Conservation (phyloP, 441 rosid genomes). For the Erodium trifolium region DNA sequence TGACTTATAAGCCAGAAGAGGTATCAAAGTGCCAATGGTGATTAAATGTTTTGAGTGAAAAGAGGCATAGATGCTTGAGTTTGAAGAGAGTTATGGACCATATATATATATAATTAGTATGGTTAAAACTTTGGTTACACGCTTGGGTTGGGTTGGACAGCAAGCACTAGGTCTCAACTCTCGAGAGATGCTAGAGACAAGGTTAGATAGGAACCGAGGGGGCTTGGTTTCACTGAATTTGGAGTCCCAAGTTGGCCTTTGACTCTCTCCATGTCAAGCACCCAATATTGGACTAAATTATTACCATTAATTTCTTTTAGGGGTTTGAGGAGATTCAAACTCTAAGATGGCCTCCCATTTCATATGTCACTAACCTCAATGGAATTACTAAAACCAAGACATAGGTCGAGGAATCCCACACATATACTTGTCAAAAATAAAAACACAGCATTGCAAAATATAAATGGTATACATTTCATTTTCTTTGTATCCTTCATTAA, state of each 20-base stretch:
- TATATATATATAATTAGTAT: constrained; percentile 9
- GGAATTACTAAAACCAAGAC: not conserved
- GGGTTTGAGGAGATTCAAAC: not conserved
- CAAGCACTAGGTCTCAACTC: constrained; percentile 15
- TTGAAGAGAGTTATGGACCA: constrained; percentile 46
- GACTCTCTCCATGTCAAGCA: constrained; percentile 29
- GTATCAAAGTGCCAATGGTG: too few species aligned
- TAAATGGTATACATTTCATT: too few species aligned
- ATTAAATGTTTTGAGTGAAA: constrained; percentile 18
- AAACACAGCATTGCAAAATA: too few species aligned
- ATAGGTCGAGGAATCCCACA: not conserved
- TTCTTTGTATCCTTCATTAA: too few species aligned
- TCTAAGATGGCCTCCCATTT: not conserved
- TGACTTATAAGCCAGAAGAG: too few species aligned
- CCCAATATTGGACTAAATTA: not conserved
- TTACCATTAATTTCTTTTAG: not conserved
- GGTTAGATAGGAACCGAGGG: constrained; percentile 50
- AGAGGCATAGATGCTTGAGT: constrained; percentile 17
- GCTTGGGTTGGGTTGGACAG: constrained; percentile 29
- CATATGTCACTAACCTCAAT: not conserved
- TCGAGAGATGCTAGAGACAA: constrained; percentile 45
- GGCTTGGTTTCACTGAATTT: constrained; percentile 55
- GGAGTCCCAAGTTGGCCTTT: constrained; percentile 53
- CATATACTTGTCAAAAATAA: not conserved
- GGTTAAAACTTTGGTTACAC: constrained; percentile 33